A percentile compares a stretch with the other conserved stretches of the same genome.
Conservation (phyloP, 305 asterid species). For the Solanum hybrid region DNA sequence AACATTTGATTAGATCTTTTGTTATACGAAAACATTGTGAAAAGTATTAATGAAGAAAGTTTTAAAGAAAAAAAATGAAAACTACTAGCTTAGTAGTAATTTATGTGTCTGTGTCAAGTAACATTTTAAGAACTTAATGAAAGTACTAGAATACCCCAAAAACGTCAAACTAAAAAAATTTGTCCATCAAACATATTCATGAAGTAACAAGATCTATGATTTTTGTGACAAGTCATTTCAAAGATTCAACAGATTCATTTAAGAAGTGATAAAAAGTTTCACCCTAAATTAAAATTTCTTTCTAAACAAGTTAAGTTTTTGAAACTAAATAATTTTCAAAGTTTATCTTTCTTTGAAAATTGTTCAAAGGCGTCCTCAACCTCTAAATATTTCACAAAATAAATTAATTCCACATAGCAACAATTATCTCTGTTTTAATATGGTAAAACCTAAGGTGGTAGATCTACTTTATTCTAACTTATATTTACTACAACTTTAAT, state of each 20-base stretch:
- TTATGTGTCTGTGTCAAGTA: neutral
- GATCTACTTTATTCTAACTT: too few species aligned
- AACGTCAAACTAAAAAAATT: neutral
- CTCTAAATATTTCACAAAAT: too few species aligned
- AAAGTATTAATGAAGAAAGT: neutral
- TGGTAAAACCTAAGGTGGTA: too few species aligned
- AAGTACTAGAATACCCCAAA: neutral
- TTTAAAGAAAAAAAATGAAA: neutral
- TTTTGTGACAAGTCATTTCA: neutral
- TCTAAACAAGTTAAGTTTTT: too few species aligned
- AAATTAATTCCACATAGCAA: too few species aligned
- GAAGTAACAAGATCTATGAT: neutral
- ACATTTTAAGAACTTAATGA: neutral
- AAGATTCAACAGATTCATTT: neutral
- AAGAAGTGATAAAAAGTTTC: neutral
- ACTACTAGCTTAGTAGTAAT: neutral
- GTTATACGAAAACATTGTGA: neutral
- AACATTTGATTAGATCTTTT: neutral
- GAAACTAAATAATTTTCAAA: too few species aligned
- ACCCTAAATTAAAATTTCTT: too few species aligned
- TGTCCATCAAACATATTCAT: neutral
- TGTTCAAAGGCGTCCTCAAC: too few species aligned
- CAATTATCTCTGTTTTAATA: too few species aligned
- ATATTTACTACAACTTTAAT: too few species aligned
- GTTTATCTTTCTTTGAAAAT: too few species aligned